phyloP scores from a whole-genome alignment of 1,139 yeast species.

The Saccharomyces hybrid region DNA sequence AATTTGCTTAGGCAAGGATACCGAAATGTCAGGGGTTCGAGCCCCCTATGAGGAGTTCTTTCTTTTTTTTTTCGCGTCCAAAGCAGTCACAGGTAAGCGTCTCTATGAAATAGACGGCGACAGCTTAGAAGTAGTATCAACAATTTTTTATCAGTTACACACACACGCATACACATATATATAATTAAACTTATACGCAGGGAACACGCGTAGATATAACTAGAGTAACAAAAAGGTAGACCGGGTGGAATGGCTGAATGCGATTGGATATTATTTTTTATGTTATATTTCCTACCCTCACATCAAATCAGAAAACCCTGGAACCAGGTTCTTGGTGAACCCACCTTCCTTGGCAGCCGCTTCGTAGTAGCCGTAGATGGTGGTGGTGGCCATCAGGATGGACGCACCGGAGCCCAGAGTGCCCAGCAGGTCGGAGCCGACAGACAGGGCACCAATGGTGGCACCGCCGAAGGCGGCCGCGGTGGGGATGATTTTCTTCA shows the following conservation, averaged over 20 bases:
- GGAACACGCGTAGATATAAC: not conserved
- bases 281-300: slow-evolving; percentile 5
- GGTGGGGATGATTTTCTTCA: slow-evolving; percentile 89
- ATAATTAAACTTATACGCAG: not conserved
- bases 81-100: too few relatives aligned
- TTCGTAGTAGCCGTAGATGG: slow-evolving; percentile 94
- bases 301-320: slow-evolving; percentile 38
- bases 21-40: slow-evolving; percentile 36
- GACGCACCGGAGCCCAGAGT: slow-evolving; percentile 95
- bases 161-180: not conserved
- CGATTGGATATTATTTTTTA: not conserved
- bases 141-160: too few relatives aligned
- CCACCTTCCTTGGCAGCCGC: slow-evolving; percentile 95
- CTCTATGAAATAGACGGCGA: too few relatives aligned
- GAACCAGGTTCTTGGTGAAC: slow-evolving; percentile 50
- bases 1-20: slow-evolving; percentile 24
- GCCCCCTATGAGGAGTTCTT: slow-evolving; percentile 35
- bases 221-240: not conserved
- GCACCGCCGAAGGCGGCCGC: slow-evolving; percentile 99
- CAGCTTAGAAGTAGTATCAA: too few relatives aligned
- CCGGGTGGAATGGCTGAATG: not conserved
- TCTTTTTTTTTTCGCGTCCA: slow-evolving; percentile 2
- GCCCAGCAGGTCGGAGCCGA: slow-evolving; percentile 84
- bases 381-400: slow-evolving; percentile 88
- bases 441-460: slow-evolving; percentile 90